Percentiles rank a stretch among this genome's conserved stretches.
phyloP scores from a whole-genome alignment of 73 alveolate genomes.

The Blepharisma stoltei region DNA sequence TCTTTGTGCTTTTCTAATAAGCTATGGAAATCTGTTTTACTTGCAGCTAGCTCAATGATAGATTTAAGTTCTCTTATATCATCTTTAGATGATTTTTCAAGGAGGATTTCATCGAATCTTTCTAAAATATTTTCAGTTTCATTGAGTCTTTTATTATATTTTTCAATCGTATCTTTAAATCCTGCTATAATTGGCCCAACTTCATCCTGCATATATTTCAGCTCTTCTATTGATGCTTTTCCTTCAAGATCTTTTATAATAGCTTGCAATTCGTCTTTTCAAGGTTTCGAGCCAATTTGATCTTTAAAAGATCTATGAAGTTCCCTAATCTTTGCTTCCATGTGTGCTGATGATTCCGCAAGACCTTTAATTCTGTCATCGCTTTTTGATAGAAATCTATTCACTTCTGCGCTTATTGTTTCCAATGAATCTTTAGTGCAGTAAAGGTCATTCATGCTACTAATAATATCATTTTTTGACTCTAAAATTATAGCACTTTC shows the following conservation, averaged over 20 bases:
- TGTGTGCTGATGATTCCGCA: no score
- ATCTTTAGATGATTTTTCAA: conserved; percentile 10
- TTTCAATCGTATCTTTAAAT: background rate
- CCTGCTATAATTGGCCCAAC: background rate
- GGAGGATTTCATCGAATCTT: conserved; percentile 19
- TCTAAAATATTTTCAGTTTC: background rate
- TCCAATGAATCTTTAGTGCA: no score
- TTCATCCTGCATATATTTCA: background rate
- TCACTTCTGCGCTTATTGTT: no score
- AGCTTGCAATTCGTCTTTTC: background rate
- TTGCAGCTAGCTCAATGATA: background rate
- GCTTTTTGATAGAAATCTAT: no score
- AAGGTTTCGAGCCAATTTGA: background rate
- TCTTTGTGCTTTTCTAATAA: background rate
- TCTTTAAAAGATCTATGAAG: background rate
- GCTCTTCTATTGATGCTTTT: background rate
- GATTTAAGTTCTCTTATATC: background rate
- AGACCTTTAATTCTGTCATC: no score
- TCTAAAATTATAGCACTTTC: no score
- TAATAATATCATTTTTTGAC: no score
- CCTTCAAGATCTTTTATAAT: background rate
- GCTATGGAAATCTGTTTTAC: background rate
- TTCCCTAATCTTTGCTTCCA: no score
- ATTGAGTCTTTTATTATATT: background rate
- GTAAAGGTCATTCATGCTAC: no score